A percentile compares a stretch with the other conserved stretches of the same genome.
phyloP scores from a whole-genome alignment of 148 eudicot species.

The Beta vulgaris region DNA sequence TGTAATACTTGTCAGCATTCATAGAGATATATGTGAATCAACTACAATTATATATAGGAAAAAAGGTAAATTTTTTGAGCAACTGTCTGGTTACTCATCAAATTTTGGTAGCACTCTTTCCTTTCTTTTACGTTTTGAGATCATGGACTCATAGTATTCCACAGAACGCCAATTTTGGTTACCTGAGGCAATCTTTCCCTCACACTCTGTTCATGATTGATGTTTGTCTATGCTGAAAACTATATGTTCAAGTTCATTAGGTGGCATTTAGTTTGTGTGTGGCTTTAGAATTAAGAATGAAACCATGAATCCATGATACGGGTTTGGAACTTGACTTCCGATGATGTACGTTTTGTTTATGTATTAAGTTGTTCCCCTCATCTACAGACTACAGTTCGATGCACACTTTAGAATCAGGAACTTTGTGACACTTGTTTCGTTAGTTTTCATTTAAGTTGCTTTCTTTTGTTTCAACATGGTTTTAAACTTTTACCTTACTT shows the following conservation, averaged over 20 bases:
- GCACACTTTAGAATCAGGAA: no score
- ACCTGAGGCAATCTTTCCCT: not conserved
- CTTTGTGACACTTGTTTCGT: no score
- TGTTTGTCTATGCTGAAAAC: not conserved
- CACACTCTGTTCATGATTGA: not conserved
- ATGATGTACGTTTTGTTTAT: no score
- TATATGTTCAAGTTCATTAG: not conserved
- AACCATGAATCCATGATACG: no score
- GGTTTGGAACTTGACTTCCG: no score
- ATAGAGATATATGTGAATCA: slow-evolving; percentile 23
- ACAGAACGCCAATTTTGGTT: not conserved
- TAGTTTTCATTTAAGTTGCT: no score
- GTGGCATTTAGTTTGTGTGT: not conserved
- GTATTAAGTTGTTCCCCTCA: no score
- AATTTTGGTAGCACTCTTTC: not conserved
- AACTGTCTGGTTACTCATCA: not conserved
- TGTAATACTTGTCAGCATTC: slow-evolving; percentile 23
- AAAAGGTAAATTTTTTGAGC: not conserved
- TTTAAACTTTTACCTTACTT: no score
- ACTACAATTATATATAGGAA: slow-evolving; percentile 16
- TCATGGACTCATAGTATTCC: not conserved
- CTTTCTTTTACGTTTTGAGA: not conserved
- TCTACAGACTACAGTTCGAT: no score
- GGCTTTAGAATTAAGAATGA: not conserved
- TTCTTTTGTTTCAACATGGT: no score